Evolutionary conservation across 75 land plant genomes (phyloP).

Genomic region (Ceratopteris richardii): DNA sequence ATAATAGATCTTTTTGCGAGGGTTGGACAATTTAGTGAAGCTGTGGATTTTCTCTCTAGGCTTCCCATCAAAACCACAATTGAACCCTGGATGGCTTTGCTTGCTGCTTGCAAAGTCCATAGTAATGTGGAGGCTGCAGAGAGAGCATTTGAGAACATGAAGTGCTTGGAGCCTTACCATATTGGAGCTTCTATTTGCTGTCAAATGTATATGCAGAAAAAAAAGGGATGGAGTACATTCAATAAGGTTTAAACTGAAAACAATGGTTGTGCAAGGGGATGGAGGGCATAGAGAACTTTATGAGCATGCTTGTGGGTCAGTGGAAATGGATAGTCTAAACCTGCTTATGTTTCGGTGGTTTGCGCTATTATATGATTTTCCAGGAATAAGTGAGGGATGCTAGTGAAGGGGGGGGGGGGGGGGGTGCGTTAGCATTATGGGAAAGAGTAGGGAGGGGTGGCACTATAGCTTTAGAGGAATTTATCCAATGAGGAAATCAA

Average conservation of each 20-base stretch:
- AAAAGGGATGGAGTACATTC: conserved; percentile 41
- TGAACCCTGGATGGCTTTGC: conserved; percentile 25
- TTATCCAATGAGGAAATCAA: no score
- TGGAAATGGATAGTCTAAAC: no score
- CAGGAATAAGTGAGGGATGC: no score
- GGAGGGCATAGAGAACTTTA: conserved; percentile 9
- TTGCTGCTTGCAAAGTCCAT: conserved; percentile 31
- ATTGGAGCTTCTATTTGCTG: conserved; percentile 45
- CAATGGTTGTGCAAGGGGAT: conserved; percentile 31
- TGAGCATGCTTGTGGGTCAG: no score
- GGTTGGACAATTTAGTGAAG: conserved; percentile 26
- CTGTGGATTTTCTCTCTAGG: conserved; percentile 16
- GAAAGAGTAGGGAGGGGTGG: no score
- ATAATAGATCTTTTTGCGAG: conserved; percentile 42
- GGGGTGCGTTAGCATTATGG: no score
- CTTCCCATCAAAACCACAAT: conserved; percentile 27
- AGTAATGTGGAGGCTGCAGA: conserved; percentile 27
- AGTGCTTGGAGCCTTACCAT: conserved; percentile 41
- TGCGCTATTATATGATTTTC: no score
- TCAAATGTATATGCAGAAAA: conserved; percentile 51
- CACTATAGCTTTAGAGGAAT: no score
- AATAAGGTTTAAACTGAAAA: conserved; percentile 35
- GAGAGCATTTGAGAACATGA: conserved; percentile 23
- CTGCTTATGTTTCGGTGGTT: no score
- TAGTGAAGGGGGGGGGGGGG: no score